Percentiles rank a stretch among this genome's conserved stretches.
Conservation (phyloP, 805 yeast species). For the Candida ulmi region DNA sequence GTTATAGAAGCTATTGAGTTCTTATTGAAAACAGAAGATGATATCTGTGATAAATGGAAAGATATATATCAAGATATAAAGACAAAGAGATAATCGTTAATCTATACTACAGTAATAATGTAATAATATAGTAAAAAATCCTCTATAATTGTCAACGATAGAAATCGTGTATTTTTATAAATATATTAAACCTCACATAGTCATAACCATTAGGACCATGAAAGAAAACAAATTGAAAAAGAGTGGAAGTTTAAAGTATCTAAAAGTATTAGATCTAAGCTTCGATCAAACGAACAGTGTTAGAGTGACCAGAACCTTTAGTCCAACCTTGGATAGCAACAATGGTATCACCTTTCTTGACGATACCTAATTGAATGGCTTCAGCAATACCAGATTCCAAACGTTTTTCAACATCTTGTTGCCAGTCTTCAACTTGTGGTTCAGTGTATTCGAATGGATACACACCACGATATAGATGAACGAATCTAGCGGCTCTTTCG, state of each 20-base stretch:
- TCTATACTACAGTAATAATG: no score
- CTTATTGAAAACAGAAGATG: conserved; percentile 1
- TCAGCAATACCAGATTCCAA: conserved; percentile 87
- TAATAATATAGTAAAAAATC: neutral
- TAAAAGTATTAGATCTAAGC: conserved; percentile 47
- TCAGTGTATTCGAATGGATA: conserved; percentile 87
- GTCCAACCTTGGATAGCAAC: conserved; percentile 99
- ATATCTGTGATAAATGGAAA: conserved; percentile 10
- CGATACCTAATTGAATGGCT: conserved; percentile 82
- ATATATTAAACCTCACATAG: neutral
- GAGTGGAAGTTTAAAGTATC: no score
- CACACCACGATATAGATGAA: conserved; percentile 97
- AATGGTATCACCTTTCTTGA: conserved; percentile 81
- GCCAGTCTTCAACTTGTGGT: conserved; percentile 71
- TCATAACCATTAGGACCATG: no score
- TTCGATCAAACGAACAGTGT: conserved; percentile 89
- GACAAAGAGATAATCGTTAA: no score
- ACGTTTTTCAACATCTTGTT: conserved; percentile 92
- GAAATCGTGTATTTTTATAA: neutral
- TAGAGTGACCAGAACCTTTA: conserved; percentile 97
- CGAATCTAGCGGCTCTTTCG: conserved; percentile 86
- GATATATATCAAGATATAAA: neutral
- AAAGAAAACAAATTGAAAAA: no score
- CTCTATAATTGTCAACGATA: neutral
- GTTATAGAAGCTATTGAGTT: conserved; percentile 13